Conservation (phyloP, 2,329 filamentous ascomycete genomes). For the Fusarium lateritium region DNA sequence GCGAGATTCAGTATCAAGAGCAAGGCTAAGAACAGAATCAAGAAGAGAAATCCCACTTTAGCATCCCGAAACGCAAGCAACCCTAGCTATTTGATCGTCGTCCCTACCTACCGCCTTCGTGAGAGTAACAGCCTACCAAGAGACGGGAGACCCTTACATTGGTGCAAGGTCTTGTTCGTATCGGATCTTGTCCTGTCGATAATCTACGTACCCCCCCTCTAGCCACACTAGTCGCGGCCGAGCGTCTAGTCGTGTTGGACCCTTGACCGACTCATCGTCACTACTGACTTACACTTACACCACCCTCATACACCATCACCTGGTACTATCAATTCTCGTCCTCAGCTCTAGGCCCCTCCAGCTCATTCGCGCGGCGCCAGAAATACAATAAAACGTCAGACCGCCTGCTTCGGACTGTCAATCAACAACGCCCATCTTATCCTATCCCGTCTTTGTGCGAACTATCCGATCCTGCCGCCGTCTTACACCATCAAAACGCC, state of each 20-base stretch:
- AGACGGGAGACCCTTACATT: constrained; percentile 40
- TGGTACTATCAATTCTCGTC: constrained; percentile 22
- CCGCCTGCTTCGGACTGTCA: constrained; percentile 41
- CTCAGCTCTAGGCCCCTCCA: constrained; percentile 41
- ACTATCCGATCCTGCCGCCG: constrained; percentile 34
- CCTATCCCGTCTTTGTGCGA: constrained; percentile 33
- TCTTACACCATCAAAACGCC: constrained; percentile 33
- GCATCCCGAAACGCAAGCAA: constrained; percentile 34
- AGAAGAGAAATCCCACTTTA: constrained; percentile 34
- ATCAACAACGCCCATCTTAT: constrained; percentile 32
- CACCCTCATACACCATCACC: constrained; percentile 36
- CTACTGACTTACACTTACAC: constrained; percentile 39
- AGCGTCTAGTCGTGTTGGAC: constrained; percentile 24
- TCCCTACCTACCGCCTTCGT: constrained; percentile 33
- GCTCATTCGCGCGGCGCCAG: constrained; percentile 36
- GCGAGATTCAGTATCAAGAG: constrained; percentile 26
- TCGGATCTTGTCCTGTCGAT: constrained; percentile 25
- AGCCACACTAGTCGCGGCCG: constrained; percentile 18
- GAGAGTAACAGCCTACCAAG: constrained; percentile 27
- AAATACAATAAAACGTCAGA: constrained; percentile 48
- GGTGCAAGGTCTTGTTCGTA: constrained; percentile 34
- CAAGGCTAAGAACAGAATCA: constrained; percentile 43
- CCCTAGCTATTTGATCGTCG: constrained; percentile 34
- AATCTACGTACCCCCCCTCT: constrained; percentile 1
- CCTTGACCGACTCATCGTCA: constrained; percentile 39